Base-by-base conservation (phyloP, 2,329 filamentous ascomycete species). In the Neofusicoccum umdonicola region DNA sequence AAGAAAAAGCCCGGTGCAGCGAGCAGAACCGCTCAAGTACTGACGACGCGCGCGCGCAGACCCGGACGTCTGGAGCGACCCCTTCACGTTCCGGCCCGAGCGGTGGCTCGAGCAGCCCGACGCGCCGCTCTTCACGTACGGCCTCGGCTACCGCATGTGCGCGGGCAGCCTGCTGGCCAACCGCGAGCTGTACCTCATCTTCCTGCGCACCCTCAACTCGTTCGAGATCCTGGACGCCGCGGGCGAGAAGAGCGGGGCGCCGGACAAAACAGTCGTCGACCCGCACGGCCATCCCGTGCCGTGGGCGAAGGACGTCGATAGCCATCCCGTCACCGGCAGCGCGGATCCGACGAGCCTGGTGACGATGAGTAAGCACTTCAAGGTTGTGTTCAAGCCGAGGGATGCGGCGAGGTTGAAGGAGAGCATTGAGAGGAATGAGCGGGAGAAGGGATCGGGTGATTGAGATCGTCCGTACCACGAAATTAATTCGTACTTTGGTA, bases 61-160 rank as follows among this genome's bases (percentile, higher is more conserved):
- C 69, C 76, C 81, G 0, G 79, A 81, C 11, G 80, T 87, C n/a
- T 88, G 84, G 84, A 72, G 70, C 13, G 86, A 88, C 67, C 84
- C 86, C 1, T 80, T 85, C 39, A 79, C 77, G 5, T 88, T 89
- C 76, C 81, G 85, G 9, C 85, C 85, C 0, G 85, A 88, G 70
- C 81, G 87, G 31, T 90, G 86, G 86, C 74, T 87, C 11, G 84
- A 88, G 71, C 82, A 87, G 54, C 85, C 87, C 0, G 86, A 89
- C 34, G 85, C 85, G 3, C 87, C 87, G 0, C 74, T 89, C 12
- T 89, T 89, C 72, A 88, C 86, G 0, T 89, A 88, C 65, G 87
- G 87, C 0, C 78, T 89, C 9, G 87, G 87, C 1, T 89, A 88
- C 68, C 83, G 87, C 44, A 90, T 90, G 87, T 90, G 88, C 67